phyloP scores from a whole-genome alignment of 1,284 basidiomycete species.

The Ceratobasidium sp. region DNA sequence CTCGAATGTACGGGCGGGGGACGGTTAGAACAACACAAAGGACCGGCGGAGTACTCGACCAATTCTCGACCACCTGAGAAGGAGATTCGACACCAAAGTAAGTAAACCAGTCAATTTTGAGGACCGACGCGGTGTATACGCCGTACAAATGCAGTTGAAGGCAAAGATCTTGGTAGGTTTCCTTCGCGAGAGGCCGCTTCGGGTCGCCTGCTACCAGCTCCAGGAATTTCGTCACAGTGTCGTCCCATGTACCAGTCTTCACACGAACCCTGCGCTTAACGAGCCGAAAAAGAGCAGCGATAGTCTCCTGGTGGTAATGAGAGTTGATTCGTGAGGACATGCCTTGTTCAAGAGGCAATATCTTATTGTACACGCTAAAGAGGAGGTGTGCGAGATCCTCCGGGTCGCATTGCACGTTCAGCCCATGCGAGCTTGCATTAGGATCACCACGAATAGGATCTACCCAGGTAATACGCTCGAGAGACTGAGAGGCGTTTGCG shows the following conservation, averaged over 20 bases:
- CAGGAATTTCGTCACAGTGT: background rate
- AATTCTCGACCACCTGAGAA: background rate
- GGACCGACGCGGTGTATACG: background rate
- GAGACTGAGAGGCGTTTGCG: too few species aligned
- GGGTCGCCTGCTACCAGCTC: background rate
- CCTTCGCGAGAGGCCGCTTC: background rate
- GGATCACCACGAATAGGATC: too few species aligned
- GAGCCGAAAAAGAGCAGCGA: background rate
- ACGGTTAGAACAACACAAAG: slow-evolving; percentile 21
- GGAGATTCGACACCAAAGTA: background rate
- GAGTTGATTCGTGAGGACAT: background rate
- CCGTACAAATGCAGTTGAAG: slow-evolving; percentile 19
- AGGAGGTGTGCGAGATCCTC: too few species aligned
- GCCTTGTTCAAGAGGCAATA: background rate
- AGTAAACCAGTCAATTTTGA: background rate
- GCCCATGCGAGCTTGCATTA: too few species aligned
- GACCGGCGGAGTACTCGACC: background rate
- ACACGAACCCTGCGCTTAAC: background rate
- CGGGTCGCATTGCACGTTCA: too few species aligned
- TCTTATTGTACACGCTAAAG: too few species aligned
- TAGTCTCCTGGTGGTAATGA: slow-evolving; percentile 1
- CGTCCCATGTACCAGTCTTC: slow-evolving; percentile 11
- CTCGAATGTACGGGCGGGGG: background rate
- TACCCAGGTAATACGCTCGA: too few species aligned
- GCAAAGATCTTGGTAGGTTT: background rate